Evolutionary conservation across 2,329 filamentous ascomycete genomes (phyloP), one percentile per base, ranked within the genome.

Genomic region (Aureobasidium sp.): DNA sequence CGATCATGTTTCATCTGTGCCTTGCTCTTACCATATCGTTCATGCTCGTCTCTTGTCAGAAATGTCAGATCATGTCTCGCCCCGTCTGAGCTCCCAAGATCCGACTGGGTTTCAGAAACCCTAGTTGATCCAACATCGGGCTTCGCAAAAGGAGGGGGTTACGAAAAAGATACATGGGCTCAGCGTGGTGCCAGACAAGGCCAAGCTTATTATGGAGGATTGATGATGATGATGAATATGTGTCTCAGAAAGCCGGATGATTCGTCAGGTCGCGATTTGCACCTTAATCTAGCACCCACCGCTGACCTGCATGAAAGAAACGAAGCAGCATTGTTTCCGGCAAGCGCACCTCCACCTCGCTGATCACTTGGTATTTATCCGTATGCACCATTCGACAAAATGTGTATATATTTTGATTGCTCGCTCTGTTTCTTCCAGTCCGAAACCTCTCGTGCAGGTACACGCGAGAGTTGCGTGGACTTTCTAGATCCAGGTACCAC

Each of bases 81-180:
- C 51, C 27, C 7, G 30, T 30, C 16, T 44, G 21, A 21, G 13
- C 37, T 54, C 39, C 51, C 21, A 44, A 37, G 29, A 34, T 16
- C 39, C 45, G 29, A 36, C 37, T 25, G 9, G 13, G 51, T 42
- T 55, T 55, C 51, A 55, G 51, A 39, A 21, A 21, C 21, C 36
- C 39, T 27, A 11, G 30, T 8, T 36, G 21, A 37, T 51, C 34
- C 25, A 13, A 25, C 36, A 54, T 21, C 50, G 49, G 49, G 39
- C 30, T 37, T n/a, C 36, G 37, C 25, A 42, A 36, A 30, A 57
- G 53, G 27, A 45, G 41, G 53, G 41, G 53, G 21, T 25, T 57
- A 57, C 53, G 29, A 55, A 44, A 34, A 44, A 57, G 53, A 41
- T 57, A 57, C 53, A 57, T 47, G 30, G 53, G 36, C 47, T 50